These are phyloP conservation scores for Ceratocystis colombiana DNA, from an alignment of 2,329 filamentous ascomycete genomes.

Conservation along the genomic window DNA sequence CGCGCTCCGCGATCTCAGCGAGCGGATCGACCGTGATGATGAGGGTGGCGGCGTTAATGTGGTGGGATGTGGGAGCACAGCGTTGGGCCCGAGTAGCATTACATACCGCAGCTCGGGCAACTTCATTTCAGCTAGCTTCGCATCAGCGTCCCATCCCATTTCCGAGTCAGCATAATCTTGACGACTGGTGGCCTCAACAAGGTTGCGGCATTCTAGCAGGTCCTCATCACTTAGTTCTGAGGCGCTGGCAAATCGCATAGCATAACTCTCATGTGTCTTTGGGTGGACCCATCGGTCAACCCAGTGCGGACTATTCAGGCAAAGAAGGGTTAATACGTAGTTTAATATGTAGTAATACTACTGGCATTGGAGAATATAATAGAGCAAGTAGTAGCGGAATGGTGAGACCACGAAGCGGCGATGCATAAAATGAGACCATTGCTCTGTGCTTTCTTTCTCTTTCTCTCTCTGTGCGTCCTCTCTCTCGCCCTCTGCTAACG, in stretches of 20 bases:
- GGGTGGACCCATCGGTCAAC: conserved; percentile 43
- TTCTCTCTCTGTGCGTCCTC: background rate
- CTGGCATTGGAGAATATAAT: background rate
- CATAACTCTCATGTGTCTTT: conserved; percentile 35
- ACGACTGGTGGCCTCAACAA: conserved; percentile 55
- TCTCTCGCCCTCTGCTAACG: too few relatives aligned
- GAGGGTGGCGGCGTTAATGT: conserved; percentile 24
- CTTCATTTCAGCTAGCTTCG: conserved; percentile 59
- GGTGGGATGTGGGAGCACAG: conserved; percentile 18
- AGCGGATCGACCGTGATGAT: conserved; percentile 21
- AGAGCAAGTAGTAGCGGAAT: background rate
- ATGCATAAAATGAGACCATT: background rate
- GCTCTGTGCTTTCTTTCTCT: background rate
- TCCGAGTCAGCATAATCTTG: conserved; percentile 53
- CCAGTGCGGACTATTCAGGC: conserved; percentile 30
- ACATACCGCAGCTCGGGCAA: conserved; percentile 59
- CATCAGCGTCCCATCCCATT: conserved; percentile 50
- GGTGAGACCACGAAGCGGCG: background rate
- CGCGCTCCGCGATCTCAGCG: conserved; percentile 17
- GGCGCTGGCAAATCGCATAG: conserved; percentile 38
- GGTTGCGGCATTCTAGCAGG: conserved; percentile 43
- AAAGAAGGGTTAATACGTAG: conserved; percentile 4
- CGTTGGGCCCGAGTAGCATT: conserved; percentile 40
- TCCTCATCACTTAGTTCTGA: conserved; percentile 37
- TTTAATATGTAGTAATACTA: background rate